phyloP scores from a whole-genome alignment of 1,284 basidiomycete genomes.

The Schizophyllum commune region DNA sequence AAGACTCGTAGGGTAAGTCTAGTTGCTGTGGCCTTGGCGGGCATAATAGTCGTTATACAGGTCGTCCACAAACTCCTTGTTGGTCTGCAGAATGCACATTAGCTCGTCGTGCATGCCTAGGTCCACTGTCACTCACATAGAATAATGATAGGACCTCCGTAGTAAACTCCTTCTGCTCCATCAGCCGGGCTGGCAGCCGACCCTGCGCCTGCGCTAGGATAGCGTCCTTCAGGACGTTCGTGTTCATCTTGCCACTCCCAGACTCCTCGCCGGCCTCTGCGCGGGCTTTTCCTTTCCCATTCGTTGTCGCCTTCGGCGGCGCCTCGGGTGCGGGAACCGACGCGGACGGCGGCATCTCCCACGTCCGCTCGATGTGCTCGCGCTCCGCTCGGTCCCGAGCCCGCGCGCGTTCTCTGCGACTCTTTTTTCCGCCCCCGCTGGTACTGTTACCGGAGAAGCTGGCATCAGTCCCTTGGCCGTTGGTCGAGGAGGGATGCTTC shows the following conservation, averaged over 20 bases:
- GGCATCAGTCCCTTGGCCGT: background rate
- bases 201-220: slow-evolving; percentile 16
- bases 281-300: background rate
- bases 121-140: slow-evolving; percentile 32
- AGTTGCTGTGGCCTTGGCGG: slow-evolving; percentile 5
- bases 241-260: slow-evolving; percentile 20
- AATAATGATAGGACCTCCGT: slow-evolving; percentile 59
- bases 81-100: slow-evolving; percentile 26
- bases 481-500: slow-evolving; percentile 4
- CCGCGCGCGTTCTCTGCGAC: background rate
- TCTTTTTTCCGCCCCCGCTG: background rate
- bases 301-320: background rate
- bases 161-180: slow-evolving; percentile 58
- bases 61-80: slow-evolving; percentile 42
- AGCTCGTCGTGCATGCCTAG: slow-evolving; percentile 5
- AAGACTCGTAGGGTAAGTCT: background rate
- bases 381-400: slow-evolving; percentile 1
- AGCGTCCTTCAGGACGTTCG: slow-evolving; percentile 19
- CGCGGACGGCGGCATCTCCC: slow-evolving; percentile 19
- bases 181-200: slow-evolving; percentile 10
- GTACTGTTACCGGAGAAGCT: background rate
- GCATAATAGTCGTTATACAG: slow-evolving; percentile 42
- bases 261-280: slow-evolving; percentile 3
- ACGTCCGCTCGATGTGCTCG: slow-evolving; percentile 27
- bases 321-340: background rate